Evolutionary conservation across 192 early-diverging fungal genomes (phyloP).

Genomic region (Coemansia sp.): DNA sequence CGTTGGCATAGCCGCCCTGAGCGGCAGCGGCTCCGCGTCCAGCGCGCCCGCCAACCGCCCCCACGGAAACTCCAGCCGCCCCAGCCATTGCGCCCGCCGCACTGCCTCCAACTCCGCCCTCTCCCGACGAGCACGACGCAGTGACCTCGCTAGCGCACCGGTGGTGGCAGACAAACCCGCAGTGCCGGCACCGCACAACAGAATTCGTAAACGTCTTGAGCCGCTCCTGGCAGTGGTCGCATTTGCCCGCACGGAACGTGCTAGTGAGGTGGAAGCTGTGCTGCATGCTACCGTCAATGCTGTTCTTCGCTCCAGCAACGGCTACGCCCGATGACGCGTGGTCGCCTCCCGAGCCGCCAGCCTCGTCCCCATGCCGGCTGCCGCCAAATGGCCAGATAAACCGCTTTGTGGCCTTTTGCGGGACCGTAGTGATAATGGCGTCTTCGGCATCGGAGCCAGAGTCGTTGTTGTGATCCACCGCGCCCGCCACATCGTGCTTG

Average conservation of each 20-base stretch:
- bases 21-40: slow-evolving; percentile 3
- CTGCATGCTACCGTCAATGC: slow-evolving; percentile 7
- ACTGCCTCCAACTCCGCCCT: background rate
- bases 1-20: background rate
- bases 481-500: slow-evolving; percentile 12
- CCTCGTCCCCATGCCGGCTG: slow-evolving; percentile 3
- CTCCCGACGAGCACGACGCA: slow-evolving; percentile 23
- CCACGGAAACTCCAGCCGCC: background rate
- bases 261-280: slow-evolving; percentile 51
- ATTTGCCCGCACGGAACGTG: slow-evolving; percentile 47
- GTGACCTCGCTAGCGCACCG: slow-evolving; percentile 44
- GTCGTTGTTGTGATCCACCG: slow-evolving; percentile 25
- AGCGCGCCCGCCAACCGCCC: background rate
- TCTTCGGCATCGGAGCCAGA: slow-evolving; percentile 52
- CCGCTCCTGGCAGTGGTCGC: slow-evolving; percentile 53
- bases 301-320: slow-evolving; percentile 3
- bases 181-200: slow-evolving; percentile 45
- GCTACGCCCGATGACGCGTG: background rate
- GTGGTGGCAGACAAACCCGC: slow-evolving; percentile 57
- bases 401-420: slow-evolving; percentile 55
- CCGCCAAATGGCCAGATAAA: slow-evolving; percentile 56
- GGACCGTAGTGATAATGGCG: slow-evolving; percentile 48
- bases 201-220: slow-evolving; percentile 47
- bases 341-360: background rate
- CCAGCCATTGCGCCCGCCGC: background rate